Evolutionary conservation across 306 rosid species (phyloP), one percentile per base, ranked within the genome.

Genomic region (Gastrolobium villosum): DNA sequence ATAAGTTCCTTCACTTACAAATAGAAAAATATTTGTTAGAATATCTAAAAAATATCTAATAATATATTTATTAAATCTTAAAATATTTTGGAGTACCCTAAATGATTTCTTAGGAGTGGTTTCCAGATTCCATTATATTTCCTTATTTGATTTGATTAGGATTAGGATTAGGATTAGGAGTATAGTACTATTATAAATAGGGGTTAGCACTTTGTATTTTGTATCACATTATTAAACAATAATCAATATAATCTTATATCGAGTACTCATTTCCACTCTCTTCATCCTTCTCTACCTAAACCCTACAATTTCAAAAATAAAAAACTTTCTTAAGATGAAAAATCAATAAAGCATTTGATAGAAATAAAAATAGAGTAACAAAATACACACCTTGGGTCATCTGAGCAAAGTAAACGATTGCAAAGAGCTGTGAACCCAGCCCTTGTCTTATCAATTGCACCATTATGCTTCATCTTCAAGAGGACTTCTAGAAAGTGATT

Each of bases 371-470:
- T 7, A 76, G 69, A 52, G 36, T 39, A 46, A 70, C 43, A 48
- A 76, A 45, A 73, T 28, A 30, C 54, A 40, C 86, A 95, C 98
- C 90, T 79, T 49, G 90, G 87, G 83, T 93, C 97, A 84, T 85
- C 89, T 55, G 99, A 95, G 84, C 98, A 95, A 78, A 95, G 98
- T 74, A 95, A 80, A 54, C 98, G 96, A 65, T 95, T 95, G 86
- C 98, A 95, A 81, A 95, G 98, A 64, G 99, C 98, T 54, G 99
- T 91, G 79, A 95, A 93, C 78, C 99, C 99, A 14, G 98, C 99
- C 84, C 99, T 89, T 2, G 98, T 95, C 91, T 95, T 95, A 79
- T 95, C 99, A 83, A 95, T 95, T 48, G 99, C 99, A 69, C 99
- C 99, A 78, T 95, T 95, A 79, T 93, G 99, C 91, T 95, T 93